phyloP scores from a whole-genome alignment of 2,329 filamentous ascomycete genomes.

The Pyrenochaeta sp. region DNA sequence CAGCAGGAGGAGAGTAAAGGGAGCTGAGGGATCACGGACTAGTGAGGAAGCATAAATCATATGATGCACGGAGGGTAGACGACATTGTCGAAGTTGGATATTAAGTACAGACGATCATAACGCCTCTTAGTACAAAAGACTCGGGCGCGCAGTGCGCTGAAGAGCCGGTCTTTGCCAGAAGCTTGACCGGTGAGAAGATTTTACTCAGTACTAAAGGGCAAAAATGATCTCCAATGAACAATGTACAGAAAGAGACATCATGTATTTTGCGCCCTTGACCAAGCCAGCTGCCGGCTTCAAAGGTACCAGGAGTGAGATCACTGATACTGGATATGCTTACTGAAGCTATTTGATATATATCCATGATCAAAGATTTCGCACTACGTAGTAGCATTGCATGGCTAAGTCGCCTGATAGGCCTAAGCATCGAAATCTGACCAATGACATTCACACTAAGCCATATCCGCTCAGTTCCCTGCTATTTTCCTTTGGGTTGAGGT shows the following conservation, averaged over 20 bases:
- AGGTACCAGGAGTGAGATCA: not conserved
- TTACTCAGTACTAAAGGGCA: not conserved
- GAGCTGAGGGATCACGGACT: constrained; percentile 18
- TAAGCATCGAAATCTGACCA: not conserved
- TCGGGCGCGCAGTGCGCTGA: not conserved
- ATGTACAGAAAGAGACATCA: not conserved
- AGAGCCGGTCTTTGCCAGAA: not conserved
- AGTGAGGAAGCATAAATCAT: not conserved
- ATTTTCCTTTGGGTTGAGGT: not conserved
- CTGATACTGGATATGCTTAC: not conserved
- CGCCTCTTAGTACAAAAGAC: not conserved
- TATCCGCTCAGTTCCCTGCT: not conserved
- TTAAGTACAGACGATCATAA: not conserved
- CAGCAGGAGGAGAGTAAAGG: constrained; percentile 38
- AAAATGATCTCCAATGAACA: not conserved
- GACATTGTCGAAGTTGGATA: not conserved
- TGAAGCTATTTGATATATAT: not conserved
- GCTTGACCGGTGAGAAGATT: not conserved
- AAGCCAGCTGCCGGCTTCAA: not conserved
- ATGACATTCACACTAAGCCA: not conserved
- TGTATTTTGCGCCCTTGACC: not conserved
- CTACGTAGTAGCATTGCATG: not conserved
- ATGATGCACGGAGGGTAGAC: not conserved
- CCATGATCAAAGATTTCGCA: not conserved
- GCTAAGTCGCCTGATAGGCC: not conserved